Percentiles rank a stretch among this genome's conserved stretches.
These are phyloP conservation scores for Fusarium sterilihyphosum DNA, from an alignment of 2,329 filamentous ascomycete species.

Conservation along the genomic window DNA sequence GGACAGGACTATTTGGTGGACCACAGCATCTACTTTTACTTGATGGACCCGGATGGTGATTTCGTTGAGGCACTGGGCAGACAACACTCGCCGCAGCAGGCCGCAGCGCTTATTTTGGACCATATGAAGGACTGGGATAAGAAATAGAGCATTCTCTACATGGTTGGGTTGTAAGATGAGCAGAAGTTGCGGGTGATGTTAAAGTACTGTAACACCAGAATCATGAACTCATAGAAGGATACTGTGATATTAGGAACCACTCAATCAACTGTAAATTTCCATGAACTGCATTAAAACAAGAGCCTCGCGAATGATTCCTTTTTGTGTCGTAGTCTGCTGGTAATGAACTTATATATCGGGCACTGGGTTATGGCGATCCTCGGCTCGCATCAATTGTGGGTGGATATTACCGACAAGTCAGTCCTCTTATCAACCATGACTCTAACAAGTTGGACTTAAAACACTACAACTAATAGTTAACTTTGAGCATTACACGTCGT, in stretches of 20 bases:
- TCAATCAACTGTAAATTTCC: slow-evolving; percentile 43
- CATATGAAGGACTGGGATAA: slow-evolving; percentile 77
- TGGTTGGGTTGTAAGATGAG: slow-evolving; percentile 31
- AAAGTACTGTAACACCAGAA: slow-evolving; percentile 42
- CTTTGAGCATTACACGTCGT: background rate
- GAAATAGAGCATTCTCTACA: slow-evolving; percentile 11
- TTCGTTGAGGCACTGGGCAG: slow-evolving; percentile 97
- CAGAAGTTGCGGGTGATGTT: slow-evolving; percentile 35
- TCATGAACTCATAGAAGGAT: slow-evolving; percentile 37
- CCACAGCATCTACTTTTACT: slow-evolving; percentile 99
- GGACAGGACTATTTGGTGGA: slow-evolving; percentile 98
- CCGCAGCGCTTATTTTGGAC: slow-evolving; percentile 82
- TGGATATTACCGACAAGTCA: slow-evolving; percentile 38
- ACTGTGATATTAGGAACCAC: slow-evolving; percentile 39
- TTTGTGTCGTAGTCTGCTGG: background rate
- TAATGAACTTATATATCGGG: background rate
- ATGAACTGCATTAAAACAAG: background rate
- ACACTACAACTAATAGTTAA: background rate
- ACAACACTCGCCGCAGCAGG: slow-evolving; percentile 91
- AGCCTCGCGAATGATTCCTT: background rate
- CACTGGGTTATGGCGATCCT: slow-evolving; percentile 24
- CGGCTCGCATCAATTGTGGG: slow-evolving; percentile 32
- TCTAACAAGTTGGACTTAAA: slow-evolving; percentile 6
- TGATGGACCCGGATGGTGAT: slow-evolving; percentile 98
- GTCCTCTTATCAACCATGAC: slow-evolving; percentile 34